A percentile compares a stretch with the other conserved stretches of the same genome.
Conservation (phyloP, 2,329 filamentous ascomycete species). For the Epichloe glyceriae region DNA sequence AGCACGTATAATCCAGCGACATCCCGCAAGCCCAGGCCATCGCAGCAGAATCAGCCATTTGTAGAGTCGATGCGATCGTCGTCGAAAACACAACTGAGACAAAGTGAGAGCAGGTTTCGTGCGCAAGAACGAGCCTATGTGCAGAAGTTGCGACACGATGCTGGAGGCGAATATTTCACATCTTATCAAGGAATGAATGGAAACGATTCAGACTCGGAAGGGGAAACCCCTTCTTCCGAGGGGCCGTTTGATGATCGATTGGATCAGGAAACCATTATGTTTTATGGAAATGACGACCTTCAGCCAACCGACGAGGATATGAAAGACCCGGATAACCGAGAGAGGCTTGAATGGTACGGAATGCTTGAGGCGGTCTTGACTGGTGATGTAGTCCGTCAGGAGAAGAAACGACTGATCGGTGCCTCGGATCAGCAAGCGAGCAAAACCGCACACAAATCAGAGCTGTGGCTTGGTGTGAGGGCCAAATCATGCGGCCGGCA, state of each 20-base stretch:
- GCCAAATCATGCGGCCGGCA: conserved; percentile 75
- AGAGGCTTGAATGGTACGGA: conserved; percentile 91
- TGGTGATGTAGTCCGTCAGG: conserved; percentile 92
- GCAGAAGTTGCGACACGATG: conserved; percentile 73
- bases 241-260: conserved; percentile 74
- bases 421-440: conserved; percentile 46
- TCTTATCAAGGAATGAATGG: conserved; percentile 47
- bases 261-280: conserved; percentile 85
- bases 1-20: conserved; percentile 65
- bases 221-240: conserved; percentile 79
- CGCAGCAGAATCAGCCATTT: conserved; percentile 24
- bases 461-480: conserved; percentile 80
- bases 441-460: conserved; percentile 57
- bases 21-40: conserved; percentile 32
- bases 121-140: conserved; percentile 87
- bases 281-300: conserved; percentile 80
- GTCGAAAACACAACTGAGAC: conserved; percentile 37
- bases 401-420: conserved; percentile 90
- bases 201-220: conserved; percentile 76
- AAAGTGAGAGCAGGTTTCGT: conserved; percentile 31
- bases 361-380: conserved; percentile 95
- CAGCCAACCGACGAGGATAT: conserved; percentile 84
- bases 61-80: conserved; percentile 34
- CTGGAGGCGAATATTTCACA: conserved; percentile 53
- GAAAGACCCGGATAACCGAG: conserved; percentile 74